phyloP scores from a whole-genome alignment of 2,329 filamentous ascomycete genomes.

The Colletotrichum sp. region DNA sequence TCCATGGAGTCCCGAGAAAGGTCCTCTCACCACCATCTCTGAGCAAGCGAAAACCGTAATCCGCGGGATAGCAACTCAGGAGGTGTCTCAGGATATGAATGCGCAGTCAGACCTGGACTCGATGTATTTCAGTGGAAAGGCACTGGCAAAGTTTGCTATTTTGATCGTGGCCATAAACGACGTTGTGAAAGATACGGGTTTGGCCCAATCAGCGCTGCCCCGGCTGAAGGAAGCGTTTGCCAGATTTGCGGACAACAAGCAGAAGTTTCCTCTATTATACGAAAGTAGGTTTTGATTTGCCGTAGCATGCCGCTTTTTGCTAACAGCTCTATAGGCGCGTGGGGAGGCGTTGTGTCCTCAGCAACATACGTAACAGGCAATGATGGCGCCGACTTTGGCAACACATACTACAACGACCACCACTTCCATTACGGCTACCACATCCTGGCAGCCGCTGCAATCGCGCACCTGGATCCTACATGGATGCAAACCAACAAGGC shows the following conservation, averaged over 20 bases:
- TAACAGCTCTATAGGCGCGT: constrained; percentile 52
- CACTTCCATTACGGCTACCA: constrained; percentile 88
- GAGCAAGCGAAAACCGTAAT: constrained; percentile 64
- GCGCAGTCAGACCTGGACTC: constrained; percentile 77
- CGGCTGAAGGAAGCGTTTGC: constrained; percentile 72
- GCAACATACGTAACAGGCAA: constrained; percentile 75
- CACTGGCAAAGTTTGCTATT: constrained; percentile 76
- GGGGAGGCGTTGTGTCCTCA: constrained; percentile 83
- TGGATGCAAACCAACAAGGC: constrained; percentile 78
- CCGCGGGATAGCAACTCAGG: constrained; percentile 66
- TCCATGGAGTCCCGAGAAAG: constrained; percentile 71
- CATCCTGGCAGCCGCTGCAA: constrained; percentile 83
- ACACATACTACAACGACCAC: constrained; percentile 82
- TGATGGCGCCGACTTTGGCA: constrained; percentile 82
- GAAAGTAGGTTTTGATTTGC: constrained; percentile 52
- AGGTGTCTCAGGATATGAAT: constrained; percentile 79
- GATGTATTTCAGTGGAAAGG: constrained; percentile 93
- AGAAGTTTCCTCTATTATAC: constrained; percentile 70
- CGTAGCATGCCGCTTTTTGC: not conserved
- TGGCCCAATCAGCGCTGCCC: constrained; percentile 63
- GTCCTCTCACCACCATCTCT: constrained; percentile 52
- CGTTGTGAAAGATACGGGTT: constrained; percentile 61
- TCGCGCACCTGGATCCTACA: constrained; percentile 76
- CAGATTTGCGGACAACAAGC: constrained; percentile 69
- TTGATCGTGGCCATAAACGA: constrained; percentile 71